phyloP scores from a whole-genome alignment of 2,329 filamentous ascomycete species.

The Lasiodiplodia theobromae region DNA sequence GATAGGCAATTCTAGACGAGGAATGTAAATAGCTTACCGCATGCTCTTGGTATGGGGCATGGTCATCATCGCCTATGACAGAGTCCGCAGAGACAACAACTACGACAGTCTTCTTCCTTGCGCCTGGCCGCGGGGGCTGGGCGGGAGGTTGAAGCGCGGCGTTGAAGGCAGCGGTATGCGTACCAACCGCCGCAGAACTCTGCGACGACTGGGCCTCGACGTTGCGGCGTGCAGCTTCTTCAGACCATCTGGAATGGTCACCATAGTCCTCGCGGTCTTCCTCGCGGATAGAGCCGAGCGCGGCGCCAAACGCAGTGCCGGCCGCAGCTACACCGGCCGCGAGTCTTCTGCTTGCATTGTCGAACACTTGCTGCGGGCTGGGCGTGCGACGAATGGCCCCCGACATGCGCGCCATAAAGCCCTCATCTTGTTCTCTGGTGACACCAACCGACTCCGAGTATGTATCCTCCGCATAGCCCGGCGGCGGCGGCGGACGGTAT shows the following conservation, averaged over 20 bases:
- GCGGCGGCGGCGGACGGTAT: constrained; percentile 31
- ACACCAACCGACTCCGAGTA: constrained; percentile 21
- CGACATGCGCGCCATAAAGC: constrained; percentile 79
- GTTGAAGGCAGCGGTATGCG: constrained; percentile 43
- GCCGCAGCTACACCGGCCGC: constrained; percentile 83
- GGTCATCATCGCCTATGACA: constrained; percentile 39
- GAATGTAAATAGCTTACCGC: constrained; percentile 65
- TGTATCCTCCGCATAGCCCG: constrained; percentile 36
- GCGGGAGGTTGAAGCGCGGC: constrained; percentile 35
- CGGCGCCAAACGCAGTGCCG: constrained; percentile 81
- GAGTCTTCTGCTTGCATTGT: constrained; percentile 81
- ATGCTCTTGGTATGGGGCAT: constrained; percentile 22
- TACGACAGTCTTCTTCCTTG: constrained; percentile 73
- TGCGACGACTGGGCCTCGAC: constrained; percentile 47
- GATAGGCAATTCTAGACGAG: constrained; percentile 24
- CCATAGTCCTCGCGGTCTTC: constrained; percentile 81
- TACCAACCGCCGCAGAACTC: constrained; percentile 43
- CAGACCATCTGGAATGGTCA: constrained; percentile 90
- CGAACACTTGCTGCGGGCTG: constrained; percentile 87
- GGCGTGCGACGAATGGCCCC: constrained; percentile 82
- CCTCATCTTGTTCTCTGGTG: constrained; percentile 47
- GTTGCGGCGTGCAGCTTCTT: constrained; percentile 75
- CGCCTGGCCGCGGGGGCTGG: constrained; percentile 1
- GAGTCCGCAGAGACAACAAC: constrained; percentile 86
- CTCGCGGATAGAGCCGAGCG: constrained; percentile 81